Percentiles rank a stretch among this genome's conserved stretches.
Conservation (phyloP, 495 filamentous ascomycete genomes). For the Penicillium ochrochloron region DNA sequence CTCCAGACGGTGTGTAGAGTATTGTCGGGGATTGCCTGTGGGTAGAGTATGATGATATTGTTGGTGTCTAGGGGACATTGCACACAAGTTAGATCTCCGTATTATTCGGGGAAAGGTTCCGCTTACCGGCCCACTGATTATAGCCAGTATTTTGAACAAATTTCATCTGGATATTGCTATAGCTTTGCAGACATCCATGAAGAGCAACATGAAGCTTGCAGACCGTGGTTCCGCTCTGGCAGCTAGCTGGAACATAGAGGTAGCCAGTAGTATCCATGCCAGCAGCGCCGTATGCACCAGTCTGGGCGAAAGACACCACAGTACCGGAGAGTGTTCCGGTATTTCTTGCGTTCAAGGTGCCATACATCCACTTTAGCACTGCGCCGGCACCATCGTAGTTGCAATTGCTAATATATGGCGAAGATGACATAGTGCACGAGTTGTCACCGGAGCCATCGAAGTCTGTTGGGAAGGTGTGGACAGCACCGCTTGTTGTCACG, state of each 20-base stretch:
- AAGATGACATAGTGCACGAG: conserved; percentile 12
- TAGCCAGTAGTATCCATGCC: conserved; percentile 22
- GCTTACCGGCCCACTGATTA: conserved; percentile 19
- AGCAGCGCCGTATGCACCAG: conserved; percentile 13
- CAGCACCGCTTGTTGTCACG: conserved; percentile 16
- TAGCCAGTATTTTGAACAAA: conserved; percentile 22
- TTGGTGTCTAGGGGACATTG: conserved; percentile 16
- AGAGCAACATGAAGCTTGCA: conserved; percentile 22
- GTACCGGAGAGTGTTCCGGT: conserved; percentile 14
- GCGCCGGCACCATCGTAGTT: conserved; percentile 22
- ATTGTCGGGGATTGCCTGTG: conserved; percentile 21
- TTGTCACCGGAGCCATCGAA: conserved; percentile 21
- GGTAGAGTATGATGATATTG: conserved; percentile 24
- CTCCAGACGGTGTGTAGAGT: conserved; percentile 18
- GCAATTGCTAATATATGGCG: conserved; percentile 24
- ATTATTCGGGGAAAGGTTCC: not conserved
- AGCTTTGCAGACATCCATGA: conserved; percentile 24
- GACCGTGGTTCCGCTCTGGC: conserved; percentile 15
- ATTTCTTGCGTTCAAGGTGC: conserved; percentile 13
- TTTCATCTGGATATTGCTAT: conserved; percentile 13
- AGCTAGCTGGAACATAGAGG: conserved; percentile 19
- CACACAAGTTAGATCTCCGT: not conserved
- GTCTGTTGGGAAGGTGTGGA: conserved; percentile 20
- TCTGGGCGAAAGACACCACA: conserved; percentile 22
- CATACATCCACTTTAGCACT: conserved; percentile 21